Evolutionary conservation across 1,284 basidiomycete species (phyloP).

Genomic region (Pisolithus thermaeus): DNA sequence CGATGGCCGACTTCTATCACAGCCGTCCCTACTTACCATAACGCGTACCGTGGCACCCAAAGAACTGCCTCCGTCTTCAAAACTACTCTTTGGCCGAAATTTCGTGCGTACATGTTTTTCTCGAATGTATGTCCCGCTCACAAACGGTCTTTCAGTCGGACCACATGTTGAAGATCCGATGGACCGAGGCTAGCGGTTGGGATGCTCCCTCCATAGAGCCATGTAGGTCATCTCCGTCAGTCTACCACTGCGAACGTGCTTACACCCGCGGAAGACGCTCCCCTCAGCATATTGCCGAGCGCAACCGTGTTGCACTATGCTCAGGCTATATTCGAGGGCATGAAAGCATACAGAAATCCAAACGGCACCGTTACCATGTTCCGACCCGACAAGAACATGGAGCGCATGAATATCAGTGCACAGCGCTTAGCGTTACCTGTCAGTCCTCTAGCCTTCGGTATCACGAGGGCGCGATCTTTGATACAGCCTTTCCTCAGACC

Average conservation of each 20-base stretch:
- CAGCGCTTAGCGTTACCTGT: conserved; percentile 72
- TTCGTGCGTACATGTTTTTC: conserved; percentile 46
- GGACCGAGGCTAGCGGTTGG: conserved; percentile 76
- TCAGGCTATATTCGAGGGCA: conserved; percentile 86
- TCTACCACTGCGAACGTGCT: background rate
- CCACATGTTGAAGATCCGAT: conserved; percentile 88
- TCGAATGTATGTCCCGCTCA: conserved; percentile 5
- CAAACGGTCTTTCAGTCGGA: conserved; percentile 55
- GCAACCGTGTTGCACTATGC: conserved; percentile 94
- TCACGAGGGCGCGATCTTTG: background rate
- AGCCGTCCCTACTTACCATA: conserved; percentile 49
- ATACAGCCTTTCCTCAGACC: conserved; percentile 38
- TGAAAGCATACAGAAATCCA: conserved; percentile 90
- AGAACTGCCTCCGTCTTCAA: conserved; percentile 46
- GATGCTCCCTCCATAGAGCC: conserved; percentile 78
- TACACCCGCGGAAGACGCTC: conserved; percentile 48
- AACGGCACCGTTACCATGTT: conserved; percentile 84
- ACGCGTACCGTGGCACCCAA: conserved; percentile 45
- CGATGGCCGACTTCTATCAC: background rate
- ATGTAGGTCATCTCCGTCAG: conserved; percentile 43
- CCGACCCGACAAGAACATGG: conserved; percentile 99
- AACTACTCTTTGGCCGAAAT: conserved; percentile 61
- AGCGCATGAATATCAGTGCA: conserved; percentile 81
- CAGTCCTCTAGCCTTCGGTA: conserved; percentile 22
- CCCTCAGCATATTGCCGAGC: conserved; percentile 76